Evolutionary conservation across 306 rosid species (phyloP), one percentile per base, ranked within the genome.

Genomic region (Lagenaria siceraria): DNA sequence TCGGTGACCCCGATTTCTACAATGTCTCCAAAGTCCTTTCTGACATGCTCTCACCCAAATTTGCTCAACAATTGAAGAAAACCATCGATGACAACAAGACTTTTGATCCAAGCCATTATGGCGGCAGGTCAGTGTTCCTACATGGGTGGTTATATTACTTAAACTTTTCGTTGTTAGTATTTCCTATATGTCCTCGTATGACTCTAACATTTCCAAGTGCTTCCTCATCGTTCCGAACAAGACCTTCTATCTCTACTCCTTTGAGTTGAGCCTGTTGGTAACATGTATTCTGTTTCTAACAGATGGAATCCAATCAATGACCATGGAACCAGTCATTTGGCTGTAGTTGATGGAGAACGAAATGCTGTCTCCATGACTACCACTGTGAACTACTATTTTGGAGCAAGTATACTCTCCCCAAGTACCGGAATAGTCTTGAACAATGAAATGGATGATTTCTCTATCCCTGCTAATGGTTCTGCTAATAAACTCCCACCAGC

Each of bases 361-460:
- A 93, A 88, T 83, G 96, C 91, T 2, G 61, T 94, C 63, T 89
- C 98, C 80, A 87, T 94, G 96, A 94, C 95, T n/a, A 62, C 81
- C 36, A 92, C 96, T 0, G 77, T 92, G 70, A 94, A 92, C 64
- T 46, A 66, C 54, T 92, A 89, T 82, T 92, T 94, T 82, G 98
- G 97, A 56, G 27, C 97, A 75, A 75, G 58, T 22, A 81, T 91
- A 36, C 86, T 92, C 71, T 94, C 96, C 46, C 80, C 84, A 35
- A 90, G 89, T 81, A 92, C 96, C 4, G 97, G 97, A 75, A 90
- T 94, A 80, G 81, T 94, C 71, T 80, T 94, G 69, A 94, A 94
- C 88, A 94, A 94, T 77, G 92, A 94, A 81, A 94, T 94, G 98
- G 88, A 79, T 78, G 98, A 94, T 83, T 94, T 94, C 83, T 89